Evolutionary conservation across 768 basidiomycete genomes (phyloP), one percentile per base, ranked within the genome.

Genomic region (Suillus tomentosus): DNA sequence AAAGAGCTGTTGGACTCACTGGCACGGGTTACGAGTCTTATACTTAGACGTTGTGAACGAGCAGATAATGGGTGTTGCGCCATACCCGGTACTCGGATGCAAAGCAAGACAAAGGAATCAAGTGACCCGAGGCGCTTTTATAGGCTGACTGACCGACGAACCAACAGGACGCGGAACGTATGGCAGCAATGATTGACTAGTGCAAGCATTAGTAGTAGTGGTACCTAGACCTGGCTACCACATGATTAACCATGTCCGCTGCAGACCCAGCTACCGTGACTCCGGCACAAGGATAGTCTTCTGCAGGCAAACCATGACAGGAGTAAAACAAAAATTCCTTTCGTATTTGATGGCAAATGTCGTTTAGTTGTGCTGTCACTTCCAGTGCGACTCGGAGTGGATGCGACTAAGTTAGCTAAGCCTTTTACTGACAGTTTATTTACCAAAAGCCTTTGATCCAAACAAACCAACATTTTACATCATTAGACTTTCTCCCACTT

Each of bases 401-500:
- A 27, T 27, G 27, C 27, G 27, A 27, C 27, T 27, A 27, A 27
- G 27, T 27, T 27, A 27, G 27, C 27, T 27, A 31, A 31, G 31
- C 31, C 5, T 31, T 31, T 31, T 6, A 31, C 6, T 31, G 31
- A 31, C 31, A 31, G 31, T 31, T 31, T 31, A 31, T 31, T 31
- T 31, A 31, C 31, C 31, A 54, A 54, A 54, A 54, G 53, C 53
- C 5, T 54, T 54, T 1, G 53, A 54, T 54, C 53, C 53, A 54
- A 54, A 54, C 53, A 54, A 54, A 54, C 31, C 1, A 11, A 24
- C 10, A n/a, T 7, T 42, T 13, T n/a, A 22, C 27, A 27, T 47
- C 8, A 24, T 48, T 14, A 14, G 13, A 24, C 27, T 31, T 31
- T 51, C n/a, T 56, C 37, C 37, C 22, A 22, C 31, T 31, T 13